Conservation (phyloP, 148 eudicot genomes). For the Chenopodium album region DNA sequence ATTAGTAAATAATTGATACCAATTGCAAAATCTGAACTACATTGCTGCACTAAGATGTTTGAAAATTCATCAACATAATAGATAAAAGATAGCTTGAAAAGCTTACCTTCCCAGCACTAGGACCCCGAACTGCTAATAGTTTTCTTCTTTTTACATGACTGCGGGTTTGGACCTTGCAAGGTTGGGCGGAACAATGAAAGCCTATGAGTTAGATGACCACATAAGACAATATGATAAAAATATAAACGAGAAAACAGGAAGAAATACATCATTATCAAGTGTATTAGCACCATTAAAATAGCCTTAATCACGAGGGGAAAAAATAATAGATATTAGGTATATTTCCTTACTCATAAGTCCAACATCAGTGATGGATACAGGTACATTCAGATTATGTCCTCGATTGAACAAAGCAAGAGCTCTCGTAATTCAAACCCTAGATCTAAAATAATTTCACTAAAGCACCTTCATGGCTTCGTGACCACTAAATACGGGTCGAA, state of each 20-base stretch:
- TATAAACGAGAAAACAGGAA: neutral
- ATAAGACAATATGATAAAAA: neutral
- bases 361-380: neutral
- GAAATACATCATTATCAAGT: neutral
- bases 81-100: neutral
- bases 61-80: neutral
- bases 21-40: neutral
- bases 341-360: neutral
- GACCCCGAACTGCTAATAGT: conserved; percentile 31
- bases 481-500: too few relatives aligned
- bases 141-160: conserved; percentile 81
- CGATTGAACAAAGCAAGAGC: too few relatives aligned
- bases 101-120: conserved; percentile 40
- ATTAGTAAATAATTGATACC: neutral
- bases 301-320: neutral
- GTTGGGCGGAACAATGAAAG: neutral
- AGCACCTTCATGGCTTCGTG: too few relatives aligned
- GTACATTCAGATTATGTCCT: too few relatives aligned
- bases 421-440: too few relatives aligned
- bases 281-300: neutral
- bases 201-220: neutral
- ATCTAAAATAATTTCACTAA: too few relatives aligned
- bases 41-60: neutral
- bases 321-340: neutral
- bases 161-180: conserved; percentile 91